These are phyloP conservation scores for Stagonosporopsis tanaceti DNA, from an alignment of 2,329 filamentous ascomycete genomes.

Conservation along the genomic window DNA sequence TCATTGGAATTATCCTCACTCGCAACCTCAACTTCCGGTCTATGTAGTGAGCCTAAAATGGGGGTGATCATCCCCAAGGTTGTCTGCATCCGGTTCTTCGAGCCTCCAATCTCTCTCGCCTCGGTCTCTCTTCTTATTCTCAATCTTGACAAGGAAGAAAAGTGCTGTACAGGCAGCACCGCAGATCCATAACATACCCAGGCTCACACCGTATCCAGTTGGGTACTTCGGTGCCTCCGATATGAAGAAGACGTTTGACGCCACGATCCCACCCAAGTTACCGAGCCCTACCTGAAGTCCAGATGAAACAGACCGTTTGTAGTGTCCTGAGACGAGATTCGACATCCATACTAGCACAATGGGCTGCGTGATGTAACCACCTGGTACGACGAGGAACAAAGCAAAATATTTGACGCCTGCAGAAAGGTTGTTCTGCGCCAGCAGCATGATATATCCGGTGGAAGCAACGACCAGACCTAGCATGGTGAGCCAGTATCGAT, in stretches of 20 bases:
- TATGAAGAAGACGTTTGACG: conserved; percentile 59
- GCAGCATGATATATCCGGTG: conserved; percentile 64
- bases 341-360: conserved; percentile 65
- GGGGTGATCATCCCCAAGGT: conserved; percentile 63
- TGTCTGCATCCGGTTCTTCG: conserved; percentile 53
- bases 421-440: conserved; percentile 56
- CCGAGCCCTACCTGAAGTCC: conserved; percentile 59
- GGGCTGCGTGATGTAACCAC: conserved; percentile 64
- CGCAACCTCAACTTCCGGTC: not conserved
- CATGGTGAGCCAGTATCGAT: conserved; percentile 63
- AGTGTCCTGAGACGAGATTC: conserved; percentile 66
- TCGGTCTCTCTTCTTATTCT: conserved; percentile 58
- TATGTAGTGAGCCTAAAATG: conserved; percentile 55
- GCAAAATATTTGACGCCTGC: conserved; percentile 62
- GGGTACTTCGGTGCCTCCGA: conserved; percentile 56
- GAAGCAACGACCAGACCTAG: conserved; percentile 58
- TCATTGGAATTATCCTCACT: not conserved
- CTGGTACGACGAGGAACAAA: conserved; percentile 62
- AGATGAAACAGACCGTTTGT: conserved; percentile 62
- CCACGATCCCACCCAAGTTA: conserved; percentile 60
- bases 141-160: conserved; percentile 52
- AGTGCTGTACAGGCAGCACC: conserved; percentile 54
- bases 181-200: conserved; percentile 61
- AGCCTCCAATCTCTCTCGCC: conserved; percentile 58
- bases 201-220: conserved; percentile 59